Base-by-base conservation (phyloP, 768 basidiomycete species). In the Naganishia friedmannii region DNA sequence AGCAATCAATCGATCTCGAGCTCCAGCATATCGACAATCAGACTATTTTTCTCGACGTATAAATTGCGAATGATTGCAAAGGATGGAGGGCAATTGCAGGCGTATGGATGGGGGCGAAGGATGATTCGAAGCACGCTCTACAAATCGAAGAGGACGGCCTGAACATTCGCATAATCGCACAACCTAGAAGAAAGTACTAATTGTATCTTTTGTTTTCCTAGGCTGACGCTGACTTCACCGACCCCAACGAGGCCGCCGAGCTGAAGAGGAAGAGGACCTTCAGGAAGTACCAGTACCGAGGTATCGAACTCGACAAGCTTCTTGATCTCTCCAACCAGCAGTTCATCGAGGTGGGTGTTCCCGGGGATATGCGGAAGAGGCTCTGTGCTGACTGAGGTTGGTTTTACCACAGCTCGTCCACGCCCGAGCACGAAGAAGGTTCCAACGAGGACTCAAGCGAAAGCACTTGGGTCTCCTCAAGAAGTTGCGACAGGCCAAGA, bases 401-500 rank as follows among this genome's bases (percentile, higher is more conserved):
- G 12, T 17, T 8, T 53, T 2, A 37, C 17, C 31, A 66, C 74
- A 95, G 91, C 88, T 99, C 82, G 96, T 99, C 77, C 95, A 98
- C 82, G 92, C 95, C 76, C 94, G 96, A 82, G 96, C 95, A 66
- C 92, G 96, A 79, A 88, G 96, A 81, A 92, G 95, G 83, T 99
- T 99, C 90, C 90, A 93, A 83, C 91, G 96, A 77, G 96, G 96
- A 78, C 89, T 99, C 78, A 98, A 98, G 86, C 91, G 94, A 84
- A 89, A 90, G 82, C 94, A 96, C 53, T 90, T 99, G 90, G 93
- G 93, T 74, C 88, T 99, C 76, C 97, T 99, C 82, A 98, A 98
- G 87, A 99, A 99, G 84, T 87, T 99, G 77, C 92, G 96, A 83
- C 95, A 96, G 84, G 92, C 96, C 70, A 99, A 99, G 88, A 98